Base-by-base conservation (phyloP, 345 rosid species). In the Eucalyptus victrix region DNA sequence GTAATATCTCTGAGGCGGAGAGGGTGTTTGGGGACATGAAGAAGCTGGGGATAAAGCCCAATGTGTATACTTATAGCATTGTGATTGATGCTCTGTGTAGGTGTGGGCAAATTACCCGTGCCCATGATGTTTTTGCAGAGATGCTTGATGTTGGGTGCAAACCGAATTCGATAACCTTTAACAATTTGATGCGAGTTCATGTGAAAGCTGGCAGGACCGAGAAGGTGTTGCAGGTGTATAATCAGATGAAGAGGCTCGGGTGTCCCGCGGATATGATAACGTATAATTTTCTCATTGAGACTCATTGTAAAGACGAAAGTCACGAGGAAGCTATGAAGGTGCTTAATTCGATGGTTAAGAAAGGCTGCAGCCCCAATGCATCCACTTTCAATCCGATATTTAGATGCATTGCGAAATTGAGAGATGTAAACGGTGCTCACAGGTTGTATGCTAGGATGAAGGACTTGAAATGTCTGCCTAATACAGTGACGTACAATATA, bases 191-290 rank as follows among this genome's bases (percentile, higher is more conserved):
- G 98, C 92, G 99, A 58, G 96, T 95, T 90, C 99, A 98, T 89
- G 99, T 96, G 42, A 97, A 97, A 89, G 95, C 98, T 0, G 95
- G 98, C 9, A 93, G 98, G 90, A 96, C 97, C 0, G 98, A 97
- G 94, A 98, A 98, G 91, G 99, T 96, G 89, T 87, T 98, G 92
- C 98, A 97, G 90, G 99, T 97, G 19, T 96, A 95, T 92, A 97
- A 97, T 89, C 99, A 96, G 91, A 97, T 97, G 99, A 97, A 94
- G 95, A 93, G 93, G 89, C 95, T 95, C 3, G 95, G 94, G 12
- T 94, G 96, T n/a, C 90, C 89, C 32, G 94, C 99, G 0, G 99
- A 97, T 80, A 94, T 94, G 0, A 91, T 97, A 40, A 97, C 98
- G 0, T 96, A 92, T 60, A 97, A 97, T 88, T 97, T 94, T 91